Evolutionary conservation across 1,284 basidiomycete genomes (phyloP).

Genomic region (Pterulicium gracile): DNA sequence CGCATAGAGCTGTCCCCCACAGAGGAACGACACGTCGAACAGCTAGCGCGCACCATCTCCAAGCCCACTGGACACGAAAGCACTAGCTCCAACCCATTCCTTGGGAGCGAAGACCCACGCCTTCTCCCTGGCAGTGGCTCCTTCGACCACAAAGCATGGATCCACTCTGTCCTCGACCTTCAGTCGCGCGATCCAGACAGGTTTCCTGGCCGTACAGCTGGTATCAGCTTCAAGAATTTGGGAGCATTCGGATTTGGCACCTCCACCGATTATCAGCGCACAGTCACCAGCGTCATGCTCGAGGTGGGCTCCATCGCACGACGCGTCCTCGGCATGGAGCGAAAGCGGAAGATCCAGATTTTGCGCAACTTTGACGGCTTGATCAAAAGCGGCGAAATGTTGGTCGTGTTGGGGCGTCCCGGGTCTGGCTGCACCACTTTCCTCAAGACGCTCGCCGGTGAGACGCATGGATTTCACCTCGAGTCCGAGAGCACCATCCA

Average conservation of each 20-base stretch:
- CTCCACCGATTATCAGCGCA: conserved; percentile 35
- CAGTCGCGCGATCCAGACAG: conserved; percentile 18
- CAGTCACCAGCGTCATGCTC: conserved; percentile 28
- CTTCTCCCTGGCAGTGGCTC: conserved; percentile 27
- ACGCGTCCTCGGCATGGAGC: conserved; percentile 10
- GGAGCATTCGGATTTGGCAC: conserved; percentile 31
- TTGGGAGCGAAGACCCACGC: conserved; percentile 14
- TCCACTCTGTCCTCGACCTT: conserved; percentile 18
- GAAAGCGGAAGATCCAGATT: conserved; percentile 23
- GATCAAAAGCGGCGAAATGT: conserved; percentile 31
- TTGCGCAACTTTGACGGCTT: conserved; percentile 28
- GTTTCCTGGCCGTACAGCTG: conserved; percentile 22
- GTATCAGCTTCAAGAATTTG: conserved; percentile 31
- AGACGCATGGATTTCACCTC: conserved; percentile 6
- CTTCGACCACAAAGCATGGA: conserved; percentile 29
- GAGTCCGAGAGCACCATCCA: conserved; percentile 4
- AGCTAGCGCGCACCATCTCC: not conserved
- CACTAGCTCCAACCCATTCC: conserved; percentile 7
- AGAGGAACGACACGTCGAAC: no score
- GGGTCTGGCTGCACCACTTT: conserved; percentile 13
- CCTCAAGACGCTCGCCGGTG: conserved; percentile 6
- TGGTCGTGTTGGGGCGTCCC: conserved; percentile 42
- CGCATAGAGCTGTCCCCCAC: no score
- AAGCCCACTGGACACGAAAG: not conserved
- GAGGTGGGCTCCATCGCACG: conserved; percentile 22